A percentile compares a stretch with the other conserved stretches of the same genome.
phyloP scores from a whole-genome alignment of 495 filamentous ascomycete genomes.

The Trypethelium eluteriae region DNA sequence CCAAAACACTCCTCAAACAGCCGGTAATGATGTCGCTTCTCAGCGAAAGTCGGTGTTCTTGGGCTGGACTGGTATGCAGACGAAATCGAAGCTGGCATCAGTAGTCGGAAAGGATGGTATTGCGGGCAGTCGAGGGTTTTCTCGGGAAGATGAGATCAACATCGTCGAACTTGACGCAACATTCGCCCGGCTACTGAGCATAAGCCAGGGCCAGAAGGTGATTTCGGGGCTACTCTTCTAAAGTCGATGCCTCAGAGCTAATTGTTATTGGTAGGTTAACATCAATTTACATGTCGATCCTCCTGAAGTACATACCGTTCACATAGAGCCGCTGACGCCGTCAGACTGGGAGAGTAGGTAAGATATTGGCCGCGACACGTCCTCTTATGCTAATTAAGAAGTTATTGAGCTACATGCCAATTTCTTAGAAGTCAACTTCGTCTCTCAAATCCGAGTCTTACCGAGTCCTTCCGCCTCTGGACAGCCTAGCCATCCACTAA shows the following conservation, averaged over 20 bases:
- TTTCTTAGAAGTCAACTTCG: constrained; percentile 87
- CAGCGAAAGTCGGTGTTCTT: constrained; percentile 65
- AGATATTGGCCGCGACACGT: not conserved
- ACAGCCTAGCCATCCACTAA: constrained; percentile 62
- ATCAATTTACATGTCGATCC: constrained; percentile 78
- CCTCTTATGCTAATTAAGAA: constrained; percentile 21
- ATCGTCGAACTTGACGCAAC: constrained; percentile 84
- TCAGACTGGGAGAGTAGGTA: constrained; percentile 84
- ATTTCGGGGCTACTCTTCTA: constrained; percentile 14
- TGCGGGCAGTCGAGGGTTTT: constrained; percentile 42
- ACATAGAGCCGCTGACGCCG: constrained; percentile 90
- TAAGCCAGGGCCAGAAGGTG: constrained; percentile 80
- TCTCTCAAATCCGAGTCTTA: constrained; percentile 86
- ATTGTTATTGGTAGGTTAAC: constrained; percentile 43
- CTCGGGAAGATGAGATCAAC: constrained; percentile 59
- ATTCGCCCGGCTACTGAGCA: constrained; percentile 72
- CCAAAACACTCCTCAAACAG: constrained; percentile 26
- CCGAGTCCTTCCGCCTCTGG: constrained; percentile 66
- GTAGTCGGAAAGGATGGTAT: constrained; percentile 68
- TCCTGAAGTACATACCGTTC: constrained; percentile 79
- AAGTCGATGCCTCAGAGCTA: not conserved
- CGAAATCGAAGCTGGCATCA: constrained; percentile 68
- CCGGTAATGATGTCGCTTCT: constrained; percentile 32
- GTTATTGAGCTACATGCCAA: constrained; percentile 94
- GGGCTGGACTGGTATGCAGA: constrained; percentile 96